Evolutionary conservation across 2,329 filamentous ascomycete genomes (phyloP).

Genomic region (Phialophora expanda): DNA sequence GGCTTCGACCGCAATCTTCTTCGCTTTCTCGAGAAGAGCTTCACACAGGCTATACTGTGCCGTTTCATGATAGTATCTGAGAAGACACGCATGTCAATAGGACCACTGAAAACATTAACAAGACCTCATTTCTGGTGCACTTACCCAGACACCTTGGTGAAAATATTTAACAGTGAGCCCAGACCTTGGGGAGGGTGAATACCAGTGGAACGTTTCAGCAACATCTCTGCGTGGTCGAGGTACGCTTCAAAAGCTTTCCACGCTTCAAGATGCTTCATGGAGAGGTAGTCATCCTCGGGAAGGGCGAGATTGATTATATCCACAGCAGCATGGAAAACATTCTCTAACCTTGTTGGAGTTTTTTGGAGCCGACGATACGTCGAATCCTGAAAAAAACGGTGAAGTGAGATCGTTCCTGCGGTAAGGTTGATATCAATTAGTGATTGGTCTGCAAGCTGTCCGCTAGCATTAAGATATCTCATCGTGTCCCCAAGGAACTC

Average conservation of each 20-base stretch:
- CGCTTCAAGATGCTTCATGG: constrained; percentile 4
- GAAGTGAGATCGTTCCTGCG: constrained; percentile 3
- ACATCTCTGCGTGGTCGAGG: constrained; percentile 3
- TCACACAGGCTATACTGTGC: constrained; percentile 4
- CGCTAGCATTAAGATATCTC: constrained; percentile 5
- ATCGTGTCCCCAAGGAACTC: constrained; percentile 3
- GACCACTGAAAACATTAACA: constrained; percentile 4
- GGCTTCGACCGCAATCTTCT: constrained; percentile 3
- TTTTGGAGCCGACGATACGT: constrained; percentile 3
- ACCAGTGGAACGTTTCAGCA: constrained; percentile 2
- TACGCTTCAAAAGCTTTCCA: constrained; percentile 4
- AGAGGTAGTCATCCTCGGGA: constrained; percentile 4
- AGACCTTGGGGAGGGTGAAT: constrained; percentile 1
- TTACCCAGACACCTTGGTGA: constrained; percentile 1
- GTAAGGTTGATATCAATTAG: constrained; percentile 5
- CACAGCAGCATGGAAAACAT: constrained; percentile 5
- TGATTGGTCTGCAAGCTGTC: constrained; percentile 2
- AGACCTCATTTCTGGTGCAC: background rate
- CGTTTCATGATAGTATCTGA: constrained; percentile 5
- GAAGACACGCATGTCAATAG: constrained; percentile 2
- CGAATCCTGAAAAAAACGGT: constrained; percentile 1
- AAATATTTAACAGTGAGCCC: constrained; percentile 4
- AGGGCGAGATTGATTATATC: constrained; percentile 1
- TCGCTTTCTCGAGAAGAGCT: constrained; percentile 3
- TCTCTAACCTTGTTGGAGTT: constrained; percentile 1